Base-by-base conservation (phyloP, 441 rosid genomes). In the Flueggea neowawraea region DNA sequence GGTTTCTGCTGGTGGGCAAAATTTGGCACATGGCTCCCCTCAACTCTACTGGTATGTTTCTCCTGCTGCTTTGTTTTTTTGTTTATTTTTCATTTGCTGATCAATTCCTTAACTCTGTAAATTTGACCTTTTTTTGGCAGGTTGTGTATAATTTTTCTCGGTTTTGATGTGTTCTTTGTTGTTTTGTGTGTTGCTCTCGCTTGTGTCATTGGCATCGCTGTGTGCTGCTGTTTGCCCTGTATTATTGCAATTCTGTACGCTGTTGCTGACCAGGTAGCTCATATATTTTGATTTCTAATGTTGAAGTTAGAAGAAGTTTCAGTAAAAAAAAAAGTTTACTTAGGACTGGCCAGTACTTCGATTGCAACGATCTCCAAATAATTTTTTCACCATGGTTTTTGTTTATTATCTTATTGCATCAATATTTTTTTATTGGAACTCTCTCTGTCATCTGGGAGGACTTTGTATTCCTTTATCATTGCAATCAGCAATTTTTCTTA, bases 141-240 rank as follows among this genome's bases (percentile, higher is more conserved):
- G 99, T 82, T 95, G 65, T 95, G 99, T 69, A 84, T 95, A 73
- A 76, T 91, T 57, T 91, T 91, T 81, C 91, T 95, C 39, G 97
- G 97, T 69, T 91, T 95, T 75, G 99, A 95, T 71, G 98, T 95
- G 69, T 91, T 95, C 90, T 95, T 95, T 72, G 99, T 95, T 2
- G 92, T 91, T 55, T 86, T 91, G 73, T 95, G 99, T 65, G 91
- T 95, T 75, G 99, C 98, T 49, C 73, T 95, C 84, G 99, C 97
- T 52, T 95, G 97, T 74, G 83, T 95, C 68, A 76, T 95, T 41
- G 97, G 99, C 44, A 85, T 95, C 70, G 99, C 99, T 69, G 97
- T 95, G 68, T 95, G 97, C 81, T 95, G 97, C 71, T 91, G 97
- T 75, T 96, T 95, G 73, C 99, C 99, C 16, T 95, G 99, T 71